Base-by-base conservation (phyloP, 345 rosid species). In the Acer saccharum region DNA sequence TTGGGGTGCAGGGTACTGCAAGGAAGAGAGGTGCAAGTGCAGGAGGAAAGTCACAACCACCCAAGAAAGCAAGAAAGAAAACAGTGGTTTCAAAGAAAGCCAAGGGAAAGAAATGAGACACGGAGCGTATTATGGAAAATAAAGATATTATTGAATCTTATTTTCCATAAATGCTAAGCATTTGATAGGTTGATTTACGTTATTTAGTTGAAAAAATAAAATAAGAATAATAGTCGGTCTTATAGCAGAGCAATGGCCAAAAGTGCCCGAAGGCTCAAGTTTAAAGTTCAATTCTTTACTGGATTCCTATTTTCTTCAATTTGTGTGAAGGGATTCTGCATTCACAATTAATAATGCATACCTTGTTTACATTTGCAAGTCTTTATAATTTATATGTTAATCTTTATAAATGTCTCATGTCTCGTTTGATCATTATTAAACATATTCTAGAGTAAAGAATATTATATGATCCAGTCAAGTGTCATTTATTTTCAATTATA, bases 11-110 rank as follows among this genome's bases (percentile, higher is more conserved):
- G 95, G 89, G 79, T 29, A 73, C 39, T 52, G 82, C 85, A 5
- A 80, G 81, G 73, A 93, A 92, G 91, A 91, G 88, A 83, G 91
- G 87, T 63, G 88, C 79, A 68, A 73, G 84, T 76, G 77, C 71
- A 0, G 90, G 86, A 81, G 91, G 89, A 84, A 92, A 90, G 86
- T 80, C 86, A 52, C 90, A 81, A 65, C 89, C 90, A 72, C 80
- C 89, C 43, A 91, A 88, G 82, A 92, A 81, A 84, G 86, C 66
- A 71, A 86, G 81, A 79, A 93, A 89, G 91, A 89, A 73, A 84
- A 79, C 81, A 3, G 83, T 61, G 60, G 79, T 27, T 57, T 80
- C 91, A 48, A 89, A 87, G 87, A 91, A 85, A 83, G 66, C 78
- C 81, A 71, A 81, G 65, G 77, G 79, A 27, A 86, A 83, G 85